Conservation (phyloP, 352 stramenopile genomes). For the Pythium rishiriense region DNA sequence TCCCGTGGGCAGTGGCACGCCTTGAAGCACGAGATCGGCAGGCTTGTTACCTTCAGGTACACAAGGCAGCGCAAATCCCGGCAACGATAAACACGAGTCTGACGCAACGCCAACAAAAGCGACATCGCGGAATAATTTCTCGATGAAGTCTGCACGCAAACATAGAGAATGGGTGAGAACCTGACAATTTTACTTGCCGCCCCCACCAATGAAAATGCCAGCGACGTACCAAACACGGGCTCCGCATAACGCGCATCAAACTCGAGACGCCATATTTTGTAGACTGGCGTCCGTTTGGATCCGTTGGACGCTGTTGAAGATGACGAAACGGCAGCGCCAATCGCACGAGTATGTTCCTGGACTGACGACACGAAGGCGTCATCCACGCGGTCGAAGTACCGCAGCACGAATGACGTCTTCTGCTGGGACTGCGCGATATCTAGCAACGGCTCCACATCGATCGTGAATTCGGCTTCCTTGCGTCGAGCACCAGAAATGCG, state of each 20-base stretch:
- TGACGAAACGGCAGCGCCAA: not conserved
- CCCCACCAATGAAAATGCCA: too few relatives aligned
- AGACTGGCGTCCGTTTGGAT: not conserved
- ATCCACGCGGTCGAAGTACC: conserved; percentile 54
- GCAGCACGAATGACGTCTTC: conserved; percentile 66
- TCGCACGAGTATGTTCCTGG: conserved; percentile 13
- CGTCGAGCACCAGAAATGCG: conserved; percentile 52
- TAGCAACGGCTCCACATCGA: conserved; percentile 29
- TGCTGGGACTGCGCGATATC: conserved; percentile 10
- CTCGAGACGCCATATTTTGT: conserved; percentile 72
- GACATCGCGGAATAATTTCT: conserved; percentile 18
- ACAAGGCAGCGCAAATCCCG: conserved; percentile 16
- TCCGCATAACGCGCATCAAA: conserved; percentile 71
- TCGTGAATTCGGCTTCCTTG: conserved; percentile 72
- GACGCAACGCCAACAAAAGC: conserved; percentile 13
- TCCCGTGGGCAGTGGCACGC: conserved; percentile 55
- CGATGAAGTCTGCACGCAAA: conserved; percentile 15
- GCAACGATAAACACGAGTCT: conserved; percentile 15
- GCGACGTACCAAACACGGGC: conserved; percentile 54
- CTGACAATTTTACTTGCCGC: too few relatives aligned
- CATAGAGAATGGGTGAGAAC: not conserved
- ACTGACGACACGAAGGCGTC: conserved; percentile 18
- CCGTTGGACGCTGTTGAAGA: not conserved
- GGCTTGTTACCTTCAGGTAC: not conserved
- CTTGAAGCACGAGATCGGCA: conserved; percentile 40